Conservation (phyloP, 768 basidiomycete species). For the Russula compacta region DNA sequence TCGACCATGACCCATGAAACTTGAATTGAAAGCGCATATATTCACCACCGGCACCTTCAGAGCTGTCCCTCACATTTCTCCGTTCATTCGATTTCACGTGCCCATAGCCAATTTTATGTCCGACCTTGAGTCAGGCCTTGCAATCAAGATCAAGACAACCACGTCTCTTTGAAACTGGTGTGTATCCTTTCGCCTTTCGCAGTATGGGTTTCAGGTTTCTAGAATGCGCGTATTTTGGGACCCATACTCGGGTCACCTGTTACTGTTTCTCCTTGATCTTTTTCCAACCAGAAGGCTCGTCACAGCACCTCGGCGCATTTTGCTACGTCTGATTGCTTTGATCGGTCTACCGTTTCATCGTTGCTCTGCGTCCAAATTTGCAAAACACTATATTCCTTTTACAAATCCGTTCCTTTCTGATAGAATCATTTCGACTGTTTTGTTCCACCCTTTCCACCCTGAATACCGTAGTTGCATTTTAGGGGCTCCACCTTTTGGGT, state of each 20-base stretch:
- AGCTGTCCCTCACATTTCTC: not conserved
- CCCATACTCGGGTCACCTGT: not conserved
- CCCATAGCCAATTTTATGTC: not conserved
- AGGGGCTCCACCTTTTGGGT: not conserved
- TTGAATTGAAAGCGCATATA: no score
- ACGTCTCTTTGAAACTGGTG: not conserved
- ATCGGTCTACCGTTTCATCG: not conserved
- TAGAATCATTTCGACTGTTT: not conserved
- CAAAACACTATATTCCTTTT: not conserved
- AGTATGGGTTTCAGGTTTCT: not conserved
- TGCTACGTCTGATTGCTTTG: not conserved
- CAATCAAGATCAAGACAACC: not conserved
- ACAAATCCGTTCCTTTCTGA: not conserved
- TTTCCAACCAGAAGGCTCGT: not conserved
- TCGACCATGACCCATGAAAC: no score
- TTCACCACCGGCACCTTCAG: no score
- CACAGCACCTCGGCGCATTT: not conserved
- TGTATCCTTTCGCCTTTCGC: not conserved
- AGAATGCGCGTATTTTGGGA: not conserved
- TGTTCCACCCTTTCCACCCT: not conserved
- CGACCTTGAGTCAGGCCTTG: not conserved
- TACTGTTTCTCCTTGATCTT: not conserved
- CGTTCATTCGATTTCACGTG: not conserved
- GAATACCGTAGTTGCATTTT: not conserved
- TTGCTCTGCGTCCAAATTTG: not conserved